Percentiles rank a stretch among this genome's conserved stretches.
These are phyloP conservation scores for Rickenella mellea DNA, from an alignment of 768 basidiomycete genomes.

Conservation along the genomic window DNA sequence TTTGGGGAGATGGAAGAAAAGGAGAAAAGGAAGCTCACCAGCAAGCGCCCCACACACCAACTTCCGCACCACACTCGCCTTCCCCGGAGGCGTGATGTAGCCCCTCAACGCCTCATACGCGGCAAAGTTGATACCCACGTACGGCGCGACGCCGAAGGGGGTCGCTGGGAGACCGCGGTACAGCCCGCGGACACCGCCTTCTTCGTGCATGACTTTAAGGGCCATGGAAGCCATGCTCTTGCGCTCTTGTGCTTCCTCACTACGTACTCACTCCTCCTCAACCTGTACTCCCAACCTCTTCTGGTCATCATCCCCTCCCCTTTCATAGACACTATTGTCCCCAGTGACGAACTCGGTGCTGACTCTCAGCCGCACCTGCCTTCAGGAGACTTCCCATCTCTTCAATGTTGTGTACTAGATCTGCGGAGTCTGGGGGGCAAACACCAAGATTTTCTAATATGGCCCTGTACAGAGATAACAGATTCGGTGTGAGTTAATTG, in stretches of 20 bases:
- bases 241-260: slow-evolving; percentile 42
- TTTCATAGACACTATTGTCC: too few relatives aligned
- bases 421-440: too few relatives aligned
- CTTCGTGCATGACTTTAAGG: slow-evolving; percentile 79
- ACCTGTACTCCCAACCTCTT: too few relatives aligned
- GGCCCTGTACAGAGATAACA: too few relatives aligned
- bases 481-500: too few relatives aligned
- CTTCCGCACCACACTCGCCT: slow-evolving; percentile 59
- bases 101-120: slow-evolving; percentile 79
- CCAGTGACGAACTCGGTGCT: too few relatives aligned
- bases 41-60: slow-evolving; percentile 81
- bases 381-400: too few relatives aligned
- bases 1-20: not conserved
- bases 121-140: slow-evolving; percentile 87
- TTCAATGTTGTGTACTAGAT: too few relatives aligned
- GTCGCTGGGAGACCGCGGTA: slow-evolving; percentile 84
- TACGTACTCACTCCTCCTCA: not conserved
- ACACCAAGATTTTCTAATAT: too few relatives aligned
- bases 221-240: slow-evolving; percentile 85
- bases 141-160: slow-evolving; percentile 83
- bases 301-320: too few relatives aligned
- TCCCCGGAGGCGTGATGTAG: slow-evolving; percentile 72
- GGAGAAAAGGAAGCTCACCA: slow-evolving; percentile 31
- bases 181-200: slow-evolving; percentile 81
- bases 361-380: too few relatives aligned